Percentiles rank a stretch among this genome's conserved stretches.
phyloP scores from a whole-genome alignment of 306 rosid species.

The Cicer cuneatum region DNA sequence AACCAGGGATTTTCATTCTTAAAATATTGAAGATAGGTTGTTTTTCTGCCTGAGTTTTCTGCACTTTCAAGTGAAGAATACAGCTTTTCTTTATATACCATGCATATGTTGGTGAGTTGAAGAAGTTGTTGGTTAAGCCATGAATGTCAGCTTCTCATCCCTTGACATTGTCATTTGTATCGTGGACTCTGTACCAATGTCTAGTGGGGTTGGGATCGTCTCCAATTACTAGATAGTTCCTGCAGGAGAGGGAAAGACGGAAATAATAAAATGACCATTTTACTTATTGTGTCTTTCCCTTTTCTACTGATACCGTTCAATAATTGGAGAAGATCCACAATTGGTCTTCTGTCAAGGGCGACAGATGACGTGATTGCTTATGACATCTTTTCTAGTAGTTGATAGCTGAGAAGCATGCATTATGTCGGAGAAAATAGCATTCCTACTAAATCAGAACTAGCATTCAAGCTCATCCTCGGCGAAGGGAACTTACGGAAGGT shows the following conservation, averaged over 20 bases:
- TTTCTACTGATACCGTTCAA: background rate
- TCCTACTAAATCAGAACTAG: constrained; percentile 51
- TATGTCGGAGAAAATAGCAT: too few relatives aligned
- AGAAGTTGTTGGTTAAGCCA: background rate
- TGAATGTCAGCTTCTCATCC: constrained; percentile 7
- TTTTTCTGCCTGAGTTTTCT: background rate
- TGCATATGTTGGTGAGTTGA: too few relatives aligned
- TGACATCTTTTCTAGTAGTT: too few relatives aligned
- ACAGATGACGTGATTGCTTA: too few relatives aligned
- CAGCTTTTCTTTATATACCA: background rate
- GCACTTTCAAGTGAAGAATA: constrained; percentile 6
- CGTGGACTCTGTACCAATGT: constrained; percentile 28
- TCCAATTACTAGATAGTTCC: background rate
- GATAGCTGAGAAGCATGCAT: too few relatives aligned
- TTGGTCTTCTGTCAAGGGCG: background rate
- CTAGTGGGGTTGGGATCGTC: background rate
- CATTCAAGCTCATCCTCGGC: constrained; percentile 49
- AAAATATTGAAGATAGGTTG: background rate
- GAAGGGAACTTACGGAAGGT: too few relatives aligned
- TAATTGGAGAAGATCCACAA: background rate
- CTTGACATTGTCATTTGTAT: constrained; percentile 32
- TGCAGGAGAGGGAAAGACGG: too few relatives aligned
- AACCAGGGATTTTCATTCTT: constrained; percentile 10
- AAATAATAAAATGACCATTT: too few relatives aligned
- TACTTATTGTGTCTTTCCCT: too few relatives aligned